Percentiles rank a stretch among this genome's conserved stretches.
phyloP scores from a whole-genome alignment of 1,284 basidiomycete genomes.

The Heliocybe sulcata region DNA sequence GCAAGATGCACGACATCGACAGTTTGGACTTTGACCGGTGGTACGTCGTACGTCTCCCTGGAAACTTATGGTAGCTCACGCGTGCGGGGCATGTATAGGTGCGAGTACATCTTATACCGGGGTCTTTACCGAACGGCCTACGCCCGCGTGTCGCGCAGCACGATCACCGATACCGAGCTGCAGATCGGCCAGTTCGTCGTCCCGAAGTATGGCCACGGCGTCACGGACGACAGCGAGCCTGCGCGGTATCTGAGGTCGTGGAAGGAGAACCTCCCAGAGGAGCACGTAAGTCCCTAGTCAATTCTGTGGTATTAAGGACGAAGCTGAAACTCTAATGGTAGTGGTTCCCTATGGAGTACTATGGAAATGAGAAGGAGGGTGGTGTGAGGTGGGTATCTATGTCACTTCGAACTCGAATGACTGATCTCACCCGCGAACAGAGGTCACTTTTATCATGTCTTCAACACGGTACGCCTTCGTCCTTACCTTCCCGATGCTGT shows the following conservation, averaged over 20 bases:
- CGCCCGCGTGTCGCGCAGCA: constrained; percentile 62
- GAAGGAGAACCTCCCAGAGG: constrained; percentile 58
- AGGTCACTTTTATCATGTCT: constrained; percentile 73
- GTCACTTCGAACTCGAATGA: neutral
- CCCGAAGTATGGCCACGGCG: constrained; percentile 46
- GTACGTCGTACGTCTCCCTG: constrained; percentile 27
- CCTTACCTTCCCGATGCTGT: too few relatives aligned
- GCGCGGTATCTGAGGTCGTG: constrained; percentile 62
- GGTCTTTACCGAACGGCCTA: constrained; percentile 78
- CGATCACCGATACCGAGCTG: constrained; percentile 70
- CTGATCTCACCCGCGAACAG: constrained; percentile 19
- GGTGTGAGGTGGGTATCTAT: constrained; percentile 29
- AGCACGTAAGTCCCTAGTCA: constrained; percentile 60
- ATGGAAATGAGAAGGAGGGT: constrained; percentile 40
- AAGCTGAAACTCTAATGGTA: constrained; percentile 19
- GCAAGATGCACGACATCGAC: constrained; percentile 70
- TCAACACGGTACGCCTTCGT: constrained; percentile 58
- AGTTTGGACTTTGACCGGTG: constrained; percentile 64
- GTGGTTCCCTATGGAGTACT: constrained; percentile 76
- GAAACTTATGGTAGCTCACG: constrained; percentile 6
- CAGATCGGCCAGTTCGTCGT: constrained; percentile 80
- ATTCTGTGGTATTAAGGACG: too few relatives aligned
- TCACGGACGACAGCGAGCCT: constrained; percentile 50
- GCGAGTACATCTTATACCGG: constrained; percentile 85
- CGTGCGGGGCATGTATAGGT: constrained; percentile 39